These are phyloP conservation scores for Plenodomus biglobosus DNA, from an alignment of 2,329 filamentous ascomycete species.

Conservation along the genomic window DNA sequence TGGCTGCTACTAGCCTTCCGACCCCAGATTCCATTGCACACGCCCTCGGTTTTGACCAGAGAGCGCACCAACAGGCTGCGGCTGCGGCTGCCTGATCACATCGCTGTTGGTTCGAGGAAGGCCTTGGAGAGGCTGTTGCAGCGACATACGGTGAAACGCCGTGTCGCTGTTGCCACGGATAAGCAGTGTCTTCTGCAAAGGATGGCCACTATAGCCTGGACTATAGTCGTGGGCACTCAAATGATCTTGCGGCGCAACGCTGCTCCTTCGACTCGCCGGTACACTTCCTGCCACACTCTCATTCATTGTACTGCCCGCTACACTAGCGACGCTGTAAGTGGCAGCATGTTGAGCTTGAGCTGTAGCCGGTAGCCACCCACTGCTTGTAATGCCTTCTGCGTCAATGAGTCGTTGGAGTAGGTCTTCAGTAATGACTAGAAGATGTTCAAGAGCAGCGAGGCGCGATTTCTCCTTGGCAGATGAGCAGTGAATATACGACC, in stretches of 20 bases:
- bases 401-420: slow-evolving; percentile 37
- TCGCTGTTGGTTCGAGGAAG: slow-evolving; percentile 33
- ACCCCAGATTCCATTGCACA: slow-evolving; percentile 42
- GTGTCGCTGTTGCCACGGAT: slow-evolving; percentile 30
- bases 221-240: slow-evolving; percentile 17
- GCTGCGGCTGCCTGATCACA: slow-evolving; percentile 31
- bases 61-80: slow-evolving; percentile 24
- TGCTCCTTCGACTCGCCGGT: slow-evolving; percentile 16
- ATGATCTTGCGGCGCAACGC: slow-evolving; percentile 21
- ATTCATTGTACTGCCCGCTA: slow-evolving; percentile 12
- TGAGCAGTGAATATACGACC: slow-evolving; percentile 39
- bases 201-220: slow-evolving; percentile 22
- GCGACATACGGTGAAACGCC: slow-evolving; percentile 9
- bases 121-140: slow-evolving; percentile 10
- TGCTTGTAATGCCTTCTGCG: slow-evolving; percentile 37
- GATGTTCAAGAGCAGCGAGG: slow-evolving; percentile 35
- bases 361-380: slow-evolving; percentile 41
- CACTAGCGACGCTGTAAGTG: slow-evolving; percentile 21
- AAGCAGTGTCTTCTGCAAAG: slow-evolving; percentile 20
- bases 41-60: slow-evolving; percentile 19
- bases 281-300: slow-evolving; percentile 12
- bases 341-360: slow-evolving; percentile 37
- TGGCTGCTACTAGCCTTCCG: slow-evolving; percentile 19
- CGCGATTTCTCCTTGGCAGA: slow-evolving; percentile 38
- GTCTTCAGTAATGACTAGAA: slow-evolving; percentile 43